Base-by-base conservation (phyloP, 768 basidiomycete species). In the Coprinopsis cinerea region DNA sequence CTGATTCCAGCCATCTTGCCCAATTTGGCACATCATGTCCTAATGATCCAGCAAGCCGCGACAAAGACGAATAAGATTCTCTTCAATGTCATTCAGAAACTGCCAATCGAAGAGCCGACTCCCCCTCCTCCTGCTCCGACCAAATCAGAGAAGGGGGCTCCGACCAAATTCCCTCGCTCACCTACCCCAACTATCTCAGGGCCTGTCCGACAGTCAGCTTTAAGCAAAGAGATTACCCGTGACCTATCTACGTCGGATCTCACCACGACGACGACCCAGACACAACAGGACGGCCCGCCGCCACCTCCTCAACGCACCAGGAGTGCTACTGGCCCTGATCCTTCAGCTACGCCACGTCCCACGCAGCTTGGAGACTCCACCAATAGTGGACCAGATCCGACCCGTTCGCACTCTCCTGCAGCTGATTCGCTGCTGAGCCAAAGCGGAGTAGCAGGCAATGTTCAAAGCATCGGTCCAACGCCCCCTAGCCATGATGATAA, bases 1-100 rank as follows among this genome's bases (percentile, higher is more conserved):
- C 82, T 99, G 39, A 85, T 99, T 37, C 86, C 89, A 7, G 90
- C 91, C 7, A 88, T 99, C 50, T 77, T 99, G 14, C 92, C 93
- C 6, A 96, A 95, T 59, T 83, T 99, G 42, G 93, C 95, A 0
- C 92, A 95, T 55, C 90, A 93, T 58, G 87, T 85, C 43, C 72
- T 81, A 0, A 86, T 86, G 75, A 97, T 98, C 52, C 90, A 94
- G 59, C 75, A 82, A 1, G 88, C 86, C 2, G 96, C 96, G 1
- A 75, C 81, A 39, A 80, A 85, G 27, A 92, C 92, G 32, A 97
- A 98, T 62, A 85, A 88, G 55, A 77, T 83, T 6, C 79, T 99
- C 13, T 80, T 84, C 55, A 78, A 77, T 48, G 91, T 95, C 35
- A 91, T 99, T 14, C 90, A 94, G 62, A 77, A 77, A 24, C 75